Conservation (phyloP, 257 asterid genomes). For the Solanum etuberosum region DNA sequence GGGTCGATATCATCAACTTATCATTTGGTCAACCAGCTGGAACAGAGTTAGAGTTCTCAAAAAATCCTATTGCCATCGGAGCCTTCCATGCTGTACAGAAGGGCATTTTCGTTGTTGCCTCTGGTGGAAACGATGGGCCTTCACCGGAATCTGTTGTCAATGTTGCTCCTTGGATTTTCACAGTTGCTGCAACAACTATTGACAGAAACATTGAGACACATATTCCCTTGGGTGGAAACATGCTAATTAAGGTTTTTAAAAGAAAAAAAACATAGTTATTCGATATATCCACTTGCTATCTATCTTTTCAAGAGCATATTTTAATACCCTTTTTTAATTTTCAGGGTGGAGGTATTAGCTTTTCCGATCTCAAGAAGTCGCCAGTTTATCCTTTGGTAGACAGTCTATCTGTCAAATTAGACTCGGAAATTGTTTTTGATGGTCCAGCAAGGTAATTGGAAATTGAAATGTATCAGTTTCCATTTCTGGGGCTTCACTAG, state of each 20-base stretch:
- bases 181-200: slow-evolving; percentile 7
- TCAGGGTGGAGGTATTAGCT: slow-evolving; percentile 74
- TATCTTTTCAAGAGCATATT: neutral
- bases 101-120: slow-evolving; percentile 49
- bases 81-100: slow-evolving; percentile 60
- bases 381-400: slow-evolving; percentile 42
- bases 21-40: slow-evolving; percentile 40
- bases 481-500: neutral
- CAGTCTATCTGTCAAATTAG: slow-evolving; percentile 27
- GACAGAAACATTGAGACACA: neutral
- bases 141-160: neutral
- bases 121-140: slow-evolving; percentile 70
- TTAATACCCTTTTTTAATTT: neutral
- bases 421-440: neutral
- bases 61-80: slow-evolving; percentile 54
- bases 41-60: slow-evolving; percentile 9
- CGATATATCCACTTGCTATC: neutral
- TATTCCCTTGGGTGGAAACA: neutral
- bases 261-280: neutral
- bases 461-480: neutral
- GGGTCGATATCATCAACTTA: slow-evolving; percentile 52
- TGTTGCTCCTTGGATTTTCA: slow-evolving; percentile 6
- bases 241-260: neutral
- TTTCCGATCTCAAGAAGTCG: slow-evolving; percentile 30
- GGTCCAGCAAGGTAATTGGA: slow-evolving; percentile 23